Conservation (phyloP, 2,329 filamentous ascomycete genomes). For the Talaromyces sp. region DNA sequence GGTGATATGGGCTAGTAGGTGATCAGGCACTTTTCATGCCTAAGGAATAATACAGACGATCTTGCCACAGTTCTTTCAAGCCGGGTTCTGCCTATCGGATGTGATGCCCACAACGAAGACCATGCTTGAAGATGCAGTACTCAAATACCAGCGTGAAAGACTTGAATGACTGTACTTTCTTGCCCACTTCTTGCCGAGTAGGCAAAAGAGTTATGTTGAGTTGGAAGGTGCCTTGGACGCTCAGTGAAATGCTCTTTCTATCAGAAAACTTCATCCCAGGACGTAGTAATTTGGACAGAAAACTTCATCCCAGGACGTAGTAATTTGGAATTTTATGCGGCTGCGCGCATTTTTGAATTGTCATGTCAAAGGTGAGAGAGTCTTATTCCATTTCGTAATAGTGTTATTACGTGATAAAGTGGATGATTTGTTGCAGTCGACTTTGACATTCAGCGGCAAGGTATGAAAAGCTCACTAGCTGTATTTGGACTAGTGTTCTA, state of each 20-base stretch:
- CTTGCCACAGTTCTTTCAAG: background rate
- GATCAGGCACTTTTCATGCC: background rate
- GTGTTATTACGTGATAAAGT: background rate
- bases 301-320: background rate
- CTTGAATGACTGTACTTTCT: background rate
- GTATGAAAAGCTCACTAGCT: background rate
- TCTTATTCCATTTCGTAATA: background rate
- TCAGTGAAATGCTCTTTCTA: background rate
- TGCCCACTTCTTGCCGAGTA: background rate
- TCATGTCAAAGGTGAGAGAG: background rate
- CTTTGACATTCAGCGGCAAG: background rate
- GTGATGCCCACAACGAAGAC: background rate
- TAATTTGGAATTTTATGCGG: background rate
- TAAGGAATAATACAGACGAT: background rate
- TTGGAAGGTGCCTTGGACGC: background rate
- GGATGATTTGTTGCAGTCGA: background rate
- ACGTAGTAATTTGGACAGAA: background rate
- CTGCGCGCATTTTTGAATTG: background rate
- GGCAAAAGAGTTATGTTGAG: background rate
- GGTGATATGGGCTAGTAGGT: background rate
- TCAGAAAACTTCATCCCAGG: background rate
- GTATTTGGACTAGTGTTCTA: background rate
- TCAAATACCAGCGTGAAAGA: background rate
- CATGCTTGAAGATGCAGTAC: background rate
- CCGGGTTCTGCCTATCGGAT: background rate